Evolutionary conservation across 1,284 basidiomycete species (phyloP).

Genomic region (Thecaphora thlaspeos): DNA sequence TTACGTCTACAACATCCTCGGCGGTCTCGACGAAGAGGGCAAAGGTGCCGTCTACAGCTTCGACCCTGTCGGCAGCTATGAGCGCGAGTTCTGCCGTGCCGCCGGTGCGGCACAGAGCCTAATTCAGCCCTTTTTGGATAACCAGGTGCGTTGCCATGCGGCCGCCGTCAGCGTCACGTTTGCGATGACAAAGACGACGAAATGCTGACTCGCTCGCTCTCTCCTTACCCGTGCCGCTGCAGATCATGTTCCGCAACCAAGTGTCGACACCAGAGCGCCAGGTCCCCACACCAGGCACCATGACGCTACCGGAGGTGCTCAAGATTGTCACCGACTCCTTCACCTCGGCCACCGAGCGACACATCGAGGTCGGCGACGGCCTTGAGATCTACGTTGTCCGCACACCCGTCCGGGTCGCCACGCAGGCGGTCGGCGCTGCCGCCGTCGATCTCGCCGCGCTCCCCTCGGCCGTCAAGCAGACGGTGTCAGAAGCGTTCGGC

Average conservation of each 20-base stretch:
- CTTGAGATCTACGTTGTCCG: conserved; percentile 56
- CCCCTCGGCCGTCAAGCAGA: conserved; percentile 26
- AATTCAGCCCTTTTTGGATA: conserved; percentile 56
- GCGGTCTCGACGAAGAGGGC: conserved; percentile 55
- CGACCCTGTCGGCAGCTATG: conserved; percentile 56
- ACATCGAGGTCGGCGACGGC: conserved; percentile 57
- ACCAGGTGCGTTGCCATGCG: no score
- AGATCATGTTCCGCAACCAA: conserved; percentile 57
- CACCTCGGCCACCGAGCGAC: conserved; percentile 54
- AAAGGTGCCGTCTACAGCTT: conserved; percentile 56
- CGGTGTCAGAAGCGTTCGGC: conserved; percentile 49
- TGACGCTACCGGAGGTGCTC: conserved; percentile 45
- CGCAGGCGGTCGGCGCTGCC: conserved; percentile 13
- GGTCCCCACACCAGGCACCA: conserved; percentile 49
- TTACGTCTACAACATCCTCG: conserved; percentile 58
- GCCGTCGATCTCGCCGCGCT: conserved; percentile 32
- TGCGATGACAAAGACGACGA: no score
- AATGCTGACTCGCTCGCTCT: no score
- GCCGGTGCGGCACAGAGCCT: conserved; percentile 54
- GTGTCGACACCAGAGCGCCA: conserved; percentile 35
- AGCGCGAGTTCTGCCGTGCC: conserved; percentile 55
- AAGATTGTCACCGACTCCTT: conserved; percentile 54
- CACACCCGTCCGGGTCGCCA: conserved; percentile 1
- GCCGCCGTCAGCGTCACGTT: no score
- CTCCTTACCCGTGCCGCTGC: no score